A percentile compares a stretch with the other conserved stretches of the same genome.
Conservation (phyloP, 2,329 filamentous ascomycete genomes). For the Ophiocordyceps camponoti-floridani region DNA sequence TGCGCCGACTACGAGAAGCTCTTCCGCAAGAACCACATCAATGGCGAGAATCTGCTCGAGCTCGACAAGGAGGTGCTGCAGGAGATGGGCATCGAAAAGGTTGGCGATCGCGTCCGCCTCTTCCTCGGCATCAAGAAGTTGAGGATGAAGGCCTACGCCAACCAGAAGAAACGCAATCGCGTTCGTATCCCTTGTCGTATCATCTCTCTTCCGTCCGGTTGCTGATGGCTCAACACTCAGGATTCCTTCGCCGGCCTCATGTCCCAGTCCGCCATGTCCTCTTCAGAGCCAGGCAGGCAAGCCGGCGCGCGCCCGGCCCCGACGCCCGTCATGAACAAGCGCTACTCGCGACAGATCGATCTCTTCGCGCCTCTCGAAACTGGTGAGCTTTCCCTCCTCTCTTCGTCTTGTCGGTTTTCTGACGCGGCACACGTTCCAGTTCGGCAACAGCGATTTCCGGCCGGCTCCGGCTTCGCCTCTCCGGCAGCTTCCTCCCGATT, state of each 20-base stretch:
- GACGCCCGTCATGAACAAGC: slow-evolving; percentile 26
- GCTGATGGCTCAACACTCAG: slow-evolving; percentile 21
- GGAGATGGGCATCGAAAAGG: slow-evolving; percentile 96
- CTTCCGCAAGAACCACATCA: slow-evolving; percentile 88
- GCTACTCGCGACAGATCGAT: slow-evolving; percentile 46
- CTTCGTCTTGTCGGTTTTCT: slow-evolving; percentile 14
- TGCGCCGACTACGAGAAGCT: slow-evolving; percentile 86
- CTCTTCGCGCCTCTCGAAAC: slow-evolving; percentile 21
- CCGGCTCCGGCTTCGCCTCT: slow-evolving; percentile 29
- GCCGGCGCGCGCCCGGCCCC: slow-evolving; percentile 33
- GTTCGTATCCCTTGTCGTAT: slow-evolving; percentile 28
- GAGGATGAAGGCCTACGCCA: slow-evolving; percentile 56
- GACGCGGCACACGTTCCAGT: slow-evolving; percentile 5
- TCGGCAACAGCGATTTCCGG: slow-evolving; percentile 37
- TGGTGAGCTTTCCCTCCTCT: slow-evolving; percentile 19
- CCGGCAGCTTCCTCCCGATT: slow-evolving; percentile 33
- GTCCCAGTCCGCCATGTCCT: slow-evolving; percentile 28
- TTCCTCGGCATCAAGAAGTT: slow-evolving; percentile 74
- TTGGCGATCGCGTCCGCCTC: slow-evolving; percentile 86
- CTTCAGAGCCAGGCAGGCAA: slow-evolving; percentile 31
- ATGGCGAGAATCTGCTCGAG: slow-evolving; percentile 88
- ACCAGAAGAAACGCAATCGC: slow-evolving; percentile 69
- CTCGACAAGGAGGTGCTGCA: slow-evolving; percentile 93
- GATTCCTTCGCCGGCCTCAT: slow-evolving; percentile 75
- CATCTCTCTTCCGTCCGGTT: background rate